Evolutionary conservation across 1,139 yeast species (phyloP), one percentile per base, ranked within the genome.

Genomic region (Yarrowia galli): DNA sequence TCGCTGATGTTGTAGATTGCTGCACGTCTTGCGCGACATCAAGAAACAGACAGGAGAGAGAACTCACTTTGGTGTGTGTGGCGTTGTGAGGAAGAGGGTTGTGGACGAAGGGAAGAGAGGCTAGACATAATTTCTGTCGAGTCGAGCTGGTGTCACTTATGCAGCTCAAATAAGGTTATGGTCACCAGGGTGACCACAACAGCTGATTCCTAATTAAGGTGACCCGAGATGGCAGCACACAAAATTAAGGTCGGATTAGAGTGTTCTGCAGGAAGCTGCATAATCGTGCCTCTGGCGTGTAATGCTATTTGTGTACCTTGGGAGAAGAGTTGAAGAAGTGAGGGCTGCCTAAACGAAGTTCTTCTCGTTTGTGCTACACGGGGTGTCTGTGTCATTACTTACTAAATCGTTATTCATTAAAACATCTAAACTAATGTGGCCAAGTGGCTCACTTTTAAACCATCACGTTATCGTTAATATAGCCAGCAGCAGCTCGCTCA

Each of bases 401-500:
- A 40, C 45, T 18, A n/a, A 42, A 7, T 42, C 46, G 20, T 42
- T 42, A 42, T 20, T 42, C 46, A 42, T 42, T 42, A 42, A 40
- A 40, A n/a, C 5, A n/a, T 10, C 20, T n/a, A 40, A 40, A 40
- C 20, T 13, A 15, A 6, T n/a, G 18, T n/a, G n/a, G 3, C 20
- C 12, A 1, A 3, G 6, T 12, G 18, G 7, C 4, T 10, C 18
- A 1, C 9, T 22, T 22, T 16, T 16, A 53, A n/a, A 54, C 60
- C 60, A 38, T 38, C 23, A 54, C 60, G 10, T 54, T 54, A n/a
- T 54, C 60, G n/a, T 53, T 53, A 18, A 53, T 53, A 15, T 36
- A 53, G 16, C 60, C 60, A 13, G 60, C 60, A 22, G 60, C 45
- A 2, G 60, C 45, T n/a, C 45, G 16, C 20, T 54, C 60, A 1